Conservation (phyloP, 345 rosid species). For the Eucalyptus regnans region DNA sequence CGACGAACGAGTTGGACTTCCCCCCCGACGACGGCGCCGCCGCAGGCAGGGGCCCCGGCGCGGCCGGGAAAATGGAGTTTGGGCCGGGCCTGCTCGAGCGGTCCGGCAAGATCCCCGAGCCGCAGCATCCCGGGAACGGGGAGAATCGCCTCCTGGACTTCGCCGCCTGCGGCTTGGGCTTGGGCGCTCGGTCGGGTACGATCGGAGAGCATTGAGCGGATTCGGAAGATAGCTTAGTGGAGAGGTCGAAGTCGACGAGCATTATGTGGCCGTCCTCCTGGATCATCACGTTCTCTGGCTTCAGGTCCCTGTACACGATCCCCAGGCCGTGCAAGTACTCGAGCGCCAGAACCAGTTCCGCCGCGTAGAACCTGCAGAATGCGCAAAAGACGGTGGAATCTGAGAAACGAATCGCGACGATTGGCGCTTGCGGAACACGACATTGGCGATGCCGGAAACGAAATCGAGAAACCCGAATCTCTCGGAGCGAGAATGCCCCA, state of each 20-base stretch:
- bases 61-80: background rate
- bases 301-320: slow-evolving; percentile 74
- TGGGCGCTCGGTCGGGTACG: background rate
- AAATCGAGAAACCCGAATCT: background rate
- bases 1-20: slow-evolving; percentile 83
- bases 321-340: slow-evolving; percentile 67
- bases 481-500: background rate
- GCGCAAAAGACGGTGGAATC: background rate
- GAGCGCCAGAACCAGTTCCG: slow-evolving; percentile 72
- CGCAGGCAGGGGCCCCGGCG: slow-evolving; percentile 8
- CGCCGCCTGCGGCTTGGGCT: background rate
- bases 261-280: slow-evolving; percentile 83
- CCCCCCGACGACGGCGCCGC: slow-evolving; percentile 5
- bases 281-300: slow-evolving; percentile 81
- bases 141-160: background rate
- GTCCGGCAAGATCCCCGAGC: slow-evolving; percentile 28
- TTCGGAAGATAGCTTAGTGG: slow-evolving; percentile 45
- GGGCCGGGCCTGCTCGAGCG: background rate
- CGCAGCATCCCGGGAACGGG: slow-evolving; percentile 17
- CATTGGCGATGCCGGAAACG: background rate
- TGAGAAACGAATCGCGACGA: background rate
- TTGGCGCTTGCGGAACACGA: background rate
- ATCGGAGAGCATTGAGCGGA: slow-evolving; percentile 4
- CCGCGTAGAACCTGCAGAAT: slow-evolving; percentile 66
- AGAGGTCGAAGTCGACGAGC: slow-evolving; percentile 94